Evolutionary conservation across 2,329 filamentous ascomycete species (phyloP), one percentile per base, ranked within the genome.

Genomic region (Clarireedia hainanense): DNA sequence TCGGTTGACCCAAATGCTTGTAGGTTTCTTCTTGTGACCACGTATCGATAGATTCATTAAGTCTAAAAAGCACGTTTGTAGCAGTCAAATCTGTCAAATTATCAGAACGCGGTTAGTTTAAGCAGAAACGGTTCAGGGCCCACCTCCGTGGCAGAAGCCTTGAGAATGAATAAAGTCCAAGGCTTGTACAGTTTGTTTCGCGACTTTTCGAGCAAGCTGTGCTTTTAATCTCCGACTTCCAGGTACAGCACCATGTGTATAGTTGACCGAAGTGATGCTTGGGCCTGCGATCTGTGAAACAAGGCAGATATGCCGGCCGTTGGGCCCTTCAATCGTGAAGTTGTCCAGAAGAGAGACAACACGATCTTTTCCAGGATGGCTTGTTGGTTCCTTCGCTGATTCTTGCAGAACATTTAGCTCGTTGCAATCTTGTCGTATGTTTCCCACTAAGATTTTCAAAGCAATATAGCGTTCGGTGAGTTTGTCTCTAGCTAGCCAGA

Each of bases 291-390:
- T 56, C 15, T 60, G 53, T 30, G 49, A 52, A 5, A 77, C 70
- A 0, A 77, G 62, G 60, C 74, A 78, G 15, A 66, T 59, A 58
- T 78, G 74, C 3, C 34, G 65, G 9, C 75, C 73, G 63, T 77
- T 77, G 6, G 73, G 73, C 6, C 75, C 74, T 2, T 62, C 36
- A 26, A 62, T 59, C 39, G 40, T 56, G 43, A 64, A 64, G 17
- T 60, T 53, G 53, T 62, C 56, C 17, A 64, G 9, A 5, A 50
- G 47, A 5, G 9, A 24, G 30, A 50, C 23, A 24, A 50, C 27
- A 50, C 17, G 27, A 17, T 50, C 23, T 12, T 26, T 15, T 10
- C 47, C 47, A 3, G 46, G 24, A 47, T 47, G 47, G 5, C 42
- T 23, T 46, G 42, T 46, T 23, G 9, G 15, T 9, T 9, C 2